A percentile compares a stretch with the other conserved stretches of the same genome.
Conservation (phyloP, 495 filamentous ascomycete genomes). For the Aspergillus wentii region DNA sequence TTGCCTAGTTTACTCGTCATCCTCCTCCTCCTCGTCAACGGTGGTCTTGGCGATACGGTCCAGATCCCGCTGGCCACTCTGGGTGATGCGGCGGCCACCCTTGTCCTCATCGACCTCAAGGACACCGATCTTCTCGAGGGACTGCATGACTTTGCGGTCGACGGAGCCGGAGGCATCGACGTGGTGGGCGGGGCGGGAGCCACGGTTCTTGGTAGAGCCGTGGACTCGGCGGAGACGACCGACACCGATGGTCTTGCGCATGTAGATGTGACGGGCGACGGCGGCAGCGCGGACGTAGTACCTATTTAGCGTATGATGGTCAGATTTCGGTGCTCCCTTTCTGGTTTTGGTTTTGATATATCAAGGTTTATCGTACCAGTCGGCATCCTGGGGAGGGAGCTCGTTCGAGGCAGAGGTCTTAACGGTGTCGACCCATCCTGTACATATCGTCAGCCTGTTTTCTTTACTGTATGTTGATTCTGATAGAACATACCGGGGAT, state of each 20-base stretch:
- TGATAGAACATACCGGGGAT: conserved; percentile 66
- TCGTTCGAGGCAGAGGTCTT: conserved; percentile 95
- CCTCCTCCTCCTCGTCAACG: conserved; percentile 48
- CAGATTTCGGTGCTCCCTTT: not conserved
- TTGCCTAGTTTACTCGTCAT: conserved; percentile 41
- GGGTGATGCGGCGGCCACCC: conserved; percentile 94
- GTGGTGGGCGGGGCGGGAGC: conserved; percentile 85
- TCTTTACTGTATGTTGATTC: not conserved
- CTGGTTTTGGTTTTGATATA: not conserved
- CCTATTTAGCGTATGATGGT: conserved; percentile 43
- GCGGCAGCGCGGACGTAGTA: conserved; percentile 97
- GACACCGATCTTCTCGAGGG: conserved; percentile 98
- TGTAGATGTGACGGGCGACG: conserved; percentile 96
- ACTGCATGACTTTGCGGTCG: conserved; percentile 93
- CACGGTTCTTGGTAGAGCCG: conserved; percentile 95
- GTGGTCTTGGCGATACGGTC: conserved; percentile 70
- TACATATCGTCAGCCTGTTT: conserved; percentile 8
- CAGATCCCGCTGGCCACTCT: conserved; percentile 96
- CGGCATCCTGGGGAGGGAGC: conserved; percentile 91
- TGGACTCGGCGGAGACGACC: conserved; percentile 89
- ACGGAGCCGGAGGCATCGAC: conserved; percentile 91
- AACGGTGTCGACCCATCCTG: conserved; percentile 98
- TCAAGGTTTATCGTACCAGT: conserved; percentile 58
- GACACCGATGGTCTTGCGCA: conserved; percentile 98
- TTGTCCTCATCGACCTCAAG: conserved; percentile 95